phyloP scores from a whole-genome alignment of 345 rosid genomes.

The Lagerstroemia speciosa region DNA sequence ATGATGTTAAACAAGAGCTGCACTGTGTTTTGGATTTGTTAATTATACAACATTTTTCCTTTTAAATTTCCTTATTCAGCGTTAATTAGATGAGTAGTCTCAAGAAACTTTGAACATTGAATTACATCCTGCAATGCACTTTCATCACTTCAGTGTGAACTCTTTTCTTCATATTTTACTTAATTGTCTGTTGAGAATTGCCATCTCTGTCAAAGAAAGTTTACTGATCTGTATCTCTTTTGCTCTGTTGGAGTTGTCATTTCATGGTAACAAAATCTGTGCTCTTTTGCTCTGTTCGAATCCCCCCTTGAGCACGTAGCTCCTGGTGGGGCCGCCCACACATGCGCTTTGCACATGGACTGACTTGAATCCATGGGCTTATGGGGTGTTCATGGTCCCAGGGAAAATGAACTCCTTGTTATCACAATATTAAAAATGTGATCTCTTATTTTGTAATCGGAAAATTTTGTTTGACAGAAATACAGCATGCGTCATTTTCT shows the following conservation, averaged over 20 bases:
- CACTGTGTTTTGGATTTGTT: too few species aligned
- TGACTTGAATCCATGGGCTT: too few species aligned
- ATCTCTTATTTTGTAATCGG: not conserved
- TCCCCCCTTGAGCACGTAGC: too few species aligned
- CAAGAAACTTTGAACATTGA: not conserved
- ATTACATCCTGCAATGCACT: not conserved
- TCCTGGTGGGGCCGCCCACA: too few species aligned
- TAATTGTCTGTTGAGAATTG: not conserved
- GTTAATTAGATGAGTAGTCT: not conserved
- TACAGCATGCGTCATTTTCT: not conserved
- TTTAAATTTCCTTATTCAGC: not conserved
- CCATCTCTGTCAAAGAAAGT: not conserved
- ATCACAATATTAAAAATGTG: too few species aligned
- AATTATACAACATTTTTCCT: too few species aligned
- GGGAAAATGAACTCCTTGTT: too few species aligned
- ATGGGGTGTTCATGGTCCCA: too few species aligned
- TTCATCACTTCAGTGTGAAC: not conserved
- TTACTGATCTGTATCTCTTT: not conserved
- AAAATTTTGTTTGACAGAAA: not conserved
- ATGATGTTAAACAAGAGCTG: too few species aligned
- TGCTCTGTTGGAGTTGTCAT: not conserved
- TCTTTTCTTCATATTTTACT: too few species aligned
- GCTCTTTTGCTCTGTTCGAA: too few species aligned
- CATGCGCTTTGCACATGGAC: too few species aligned
- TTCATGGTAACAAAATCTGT: not conserved